Conservation (phyloP, 2,329 filamentous ascomycete species). For the Zymoseptoria crescenta region DNA sequence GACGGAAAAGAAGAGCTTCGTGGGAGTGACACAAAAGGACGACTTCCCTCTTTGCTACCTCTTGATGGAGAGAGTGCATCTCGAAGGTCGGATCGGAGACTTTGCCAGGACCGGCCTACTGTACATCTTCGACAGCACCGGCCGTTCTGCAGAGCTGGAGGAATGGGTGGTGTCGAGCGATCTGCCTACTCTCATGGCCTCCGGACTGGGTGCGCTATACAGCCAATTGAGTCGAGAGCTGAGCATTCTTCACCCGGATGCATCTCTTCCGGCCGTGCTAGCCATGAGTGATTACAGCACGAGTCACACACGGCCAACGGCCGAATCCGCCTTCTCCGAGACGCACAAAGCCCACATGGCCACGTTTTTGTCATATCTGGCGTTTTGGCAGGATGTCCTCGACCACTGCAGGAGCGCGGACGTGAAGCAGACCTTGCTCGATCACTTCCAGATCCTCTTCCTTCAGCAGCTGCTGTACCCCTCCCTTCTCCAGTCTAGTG, state of each 20-base stretch:
- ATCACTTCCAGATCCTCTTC: conserved; percentile 96
- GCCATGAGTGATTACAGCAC: conserved; percentile 83
- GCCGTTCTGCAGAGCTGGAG: conserved; percentile 72
- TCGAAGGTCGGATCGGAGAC: conserved; percentile 88
- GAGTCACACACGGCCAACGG: conserved; percentile 59
- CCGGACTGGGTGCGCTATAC: conserved; percentile 73
- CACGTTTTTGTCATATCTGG: conserved; percentile 86
- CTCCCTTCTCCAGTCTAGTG: conserved; percentile 90
- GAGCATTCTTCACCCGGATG: conserved; percentile 67
- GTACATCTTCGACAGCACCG: conserved; percentile 92
- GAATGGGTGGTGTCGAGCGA: conserved; percentile 98
- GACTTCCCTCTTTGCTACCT: conserved; percentile 96
- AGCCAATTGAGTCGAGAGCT: conserved; percentile 68
- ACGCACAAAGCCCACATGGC: conserved; percentile 81
- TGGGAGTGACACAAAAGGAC: conserved; percentile 74
- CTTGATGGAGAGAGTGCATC: conserved; percentile 91
- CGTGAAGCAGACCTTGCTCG: conserved; percentile 84
- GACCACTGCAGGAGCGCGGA: conserved; percentile 90
- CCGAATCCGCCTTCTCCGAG: conserved; percentile 64
- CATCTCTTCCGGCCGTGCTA: conserved; percentile 73
- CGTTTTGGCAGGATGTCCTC: conserved; percentile 97
- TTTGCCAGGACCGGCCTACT: conserved; percentile 90
- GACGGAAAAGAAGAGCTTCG: conserved; percentile 60
- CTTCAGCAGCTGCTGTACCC: conserved; percentile 93
- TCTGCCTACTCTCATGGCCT: conserved; percentile 93